Percentiles rank a stretch among this genome's conserved stretches.
These are phyloP conservation scores for Sicyos baderoa DNA, from an alignment of 306 rosid genomes.

Conservation along the genomic window DNA sequence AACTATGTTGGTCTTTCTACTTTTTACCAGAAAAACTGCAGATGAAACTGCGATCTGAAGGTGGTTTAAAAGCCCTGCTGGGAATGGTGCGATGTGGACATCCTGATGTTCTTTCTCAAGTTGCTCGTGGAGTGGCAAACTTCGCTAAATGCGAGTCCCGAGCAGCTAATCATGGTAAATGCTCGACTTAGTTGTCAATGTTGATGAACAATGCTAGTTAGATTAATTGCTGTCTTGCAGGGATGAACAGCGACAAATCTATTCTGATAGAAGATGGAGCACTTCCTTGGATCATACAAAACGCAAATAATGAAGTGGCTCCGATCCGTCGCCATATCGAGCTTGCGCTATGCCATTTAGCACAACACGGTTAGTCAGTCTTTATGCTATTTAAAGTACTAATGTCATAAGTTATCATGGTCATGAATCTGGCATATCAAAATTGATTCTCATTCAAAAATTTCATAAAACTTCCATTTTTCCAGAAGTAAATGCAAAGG, in stretches of 20 bases:
- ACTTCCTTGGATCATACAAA: conserved; percentile 95
- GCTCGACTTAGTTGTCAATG: conserved; percentile 10
- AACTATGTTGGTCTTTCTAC: conserved; percentile 13
- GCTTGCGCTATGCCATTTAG: conserved; percentile 96
- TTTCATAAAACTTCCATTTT: neutral
- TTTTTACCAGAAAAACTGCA: conserved; percentile 58
- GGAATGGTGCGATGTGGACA: conserved; percentile 97
- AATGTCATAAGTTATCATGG: neutral
- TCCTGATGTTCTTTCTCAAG: conserved; percentile 96
- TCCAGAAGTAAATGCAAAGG: conserved; percentile 86
- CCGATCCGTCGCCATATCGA: conserved; percentile 97
- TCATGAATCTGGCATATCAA: neutral
- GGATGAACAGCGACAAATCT: conserved; percentile 60
- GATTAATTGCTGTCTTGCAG: conserved; percentile 30
- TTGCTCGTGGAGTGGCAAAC: conserved; percentile 94
- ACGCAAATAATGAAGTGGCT: conserved; percentile 80
- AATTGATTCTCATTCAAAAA: neutral
- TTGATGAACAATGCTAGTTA: neutral
- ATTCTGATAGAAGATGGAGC: conserved; percentile 89
- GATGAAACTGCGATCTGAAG: conserved; percentile 73
- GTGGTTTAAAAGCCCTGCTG: conserved; percentile 85
- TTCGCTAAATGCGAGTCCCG: conserved; percentile 98
- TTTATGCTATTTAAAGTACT: neutral
- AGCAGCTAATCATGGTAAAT: conserved; percentile 70
- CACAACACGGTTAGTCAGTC: conserved; percentile 67